These are phyloP conservation scores for Cryptococcus depauperatus DNA, from an alignment of 1,284 basidiomycete species.

Conservation along the genomic window DNA sequence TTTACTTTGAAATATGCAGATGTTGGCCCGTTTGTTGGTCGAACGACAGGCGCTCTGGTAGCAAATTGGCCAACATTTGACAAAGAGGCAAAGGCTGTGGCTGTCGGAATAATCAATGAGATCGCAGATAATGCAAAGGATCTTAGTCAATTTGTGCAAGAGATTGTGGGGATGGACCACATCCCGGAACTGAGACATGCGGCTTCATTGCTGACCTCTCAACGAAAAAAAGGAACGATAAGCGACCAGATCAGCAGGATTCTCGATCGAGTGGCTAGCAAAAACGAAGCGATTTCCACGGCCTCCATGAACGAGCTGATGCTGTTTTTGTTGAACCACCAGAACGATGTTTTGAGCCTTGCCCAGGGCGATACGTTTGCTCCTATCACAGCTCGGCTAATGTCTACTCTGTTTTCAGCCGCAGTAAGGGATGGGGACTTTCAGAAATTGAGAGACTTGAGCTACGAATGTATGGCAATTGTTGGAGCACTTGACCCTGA, in stretches of 20 bases:
- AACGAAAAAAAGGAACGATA: conserved; percentile 53
- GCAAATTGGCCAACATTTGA: conserved; percentile 65
- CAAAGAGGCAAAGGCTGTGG: conserved; percentile 51
- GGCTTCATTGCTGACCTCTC: conserved; percentile 48
- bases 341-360: conserved; percentile 55
- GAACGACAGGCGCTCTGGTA: conserved; percentile 79
- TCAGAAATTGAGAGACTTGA: conserved; percentile 58
- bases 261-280: conserved; percentile 64
- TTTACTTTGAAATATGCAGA: conserved; percentile 62
- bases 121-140: conserved; percentile 57
- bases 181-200: conserved; percentile 60
- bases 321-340: conserved; percentile 53
- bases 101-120: conserved; percentile 61
- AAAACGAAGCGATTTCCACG: conserved; percentile 71
- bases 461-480: conserved; percentile 88
- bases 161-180: conserved; percentile 66
- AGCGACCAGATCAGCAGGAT: conserved; percentile 59
- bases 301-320: conserved; percentile 74
- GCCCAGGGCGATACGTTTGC: conserved; percentile 82
- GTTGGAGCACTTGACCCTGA: conserved; percentile 95
- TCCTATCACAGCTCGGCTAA: conserved; percentile 60
- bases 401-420: conserved; percentile 62
- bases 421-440: conserved; percentile 64
- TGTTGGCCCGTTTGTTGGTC: conserved; percentile 74
- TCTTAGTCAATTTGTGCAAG: conserved; percentile 54